Base-by-base conservation (phyloP, 2,329 filamentous ascomycete genomes). In the Cladorrhinum sp. region DNA sequence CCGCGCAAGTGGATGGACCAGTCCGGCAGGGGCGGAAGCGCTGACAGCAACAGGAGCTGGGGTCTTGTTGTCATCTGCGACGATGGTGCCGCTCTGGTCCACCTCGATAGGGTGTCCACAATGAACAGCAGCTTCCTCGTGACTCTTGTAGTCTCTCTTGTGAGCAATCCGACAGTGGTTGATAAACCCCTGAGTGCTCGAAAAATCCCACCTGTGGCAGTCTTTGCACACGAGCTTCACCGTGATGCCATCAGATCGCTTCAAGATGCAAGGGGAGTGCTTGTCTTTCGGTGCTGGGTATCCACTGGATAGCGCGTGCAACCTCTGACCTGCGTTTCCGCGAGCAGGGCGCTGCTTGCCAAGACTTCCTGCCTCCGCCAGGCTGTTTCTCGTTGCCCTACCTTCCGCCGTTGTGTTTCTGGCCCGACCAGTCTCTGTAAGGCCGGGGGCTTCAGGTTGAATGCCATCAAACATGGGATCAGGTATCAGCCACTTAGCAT, bases 141-240 rank as follows among this genome's bases (percentile, higher is more conserved):
- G 95, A 69, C 92, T 97, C 77, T 96, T 94, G 80, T 93, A 98
- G 65, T 96, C 92, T 62, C 91, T 85, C 72, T 89, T 90, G 76
- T 99, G 95, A 24, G 93, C 92, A 69, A 99, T 98, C 60, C 95
- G 92, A 73, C 94, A 98, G 73, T 99, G 95, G 72, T 99, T 99
- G 78, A 99, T 95, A 76, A 98, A 98, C n/a, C 95, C 95, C 75
- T 98, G 95, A 0, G 93, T 96, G 77, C 93, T 98, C 59, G 90
- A 93, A 72, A 98, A 98, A 74, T 97, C 91, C 73, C 92, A 91
- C 65, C 94, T 85, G 55, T 92, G 83, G 75, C 95, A 98, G 73
- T 95, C 90, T 62, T 90, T 77, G 79, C 95, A 99, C 65, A 96
- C 89, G 54, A 98, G 83, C 76, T 96, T 96, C 65, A 98, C 94